These are phyloP conservation scores for Parascedosporium putredinis DNA, from an alignment of 2,329 filamentous ascomycete species.

Conservation along the genomic window DNA sequence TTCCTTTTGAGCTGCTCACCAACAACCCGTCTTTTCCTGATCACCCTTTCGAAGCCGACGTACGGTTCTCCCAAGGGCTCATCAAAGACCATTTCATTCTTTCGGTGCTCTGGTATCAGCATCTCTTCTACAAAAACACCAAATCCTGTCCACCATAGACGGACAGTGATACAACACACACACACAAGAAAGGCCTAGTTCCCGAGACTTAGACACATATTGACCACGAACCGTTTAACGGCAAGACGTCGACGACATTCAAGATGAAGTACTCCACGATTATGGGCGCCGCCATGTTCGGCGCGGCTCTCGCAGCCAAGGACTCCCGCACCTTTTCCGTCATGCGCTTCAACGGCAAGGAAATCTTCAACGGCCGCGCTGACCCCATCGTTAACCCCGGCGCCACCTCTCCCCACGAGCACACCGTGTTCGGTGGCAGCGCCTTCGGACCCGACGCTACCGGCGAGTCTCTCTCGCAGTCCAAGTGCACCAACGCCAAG, in stretches of 20 bases:
- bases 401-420: constrained; percentile 48
- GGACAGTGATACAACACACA: background rate
- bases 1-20: background rate
- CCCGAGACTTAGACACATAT: too few species aligned
- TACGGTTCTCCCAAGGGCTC: background rate
- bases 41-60: background rate
- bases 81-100: constrained; percentile 1
- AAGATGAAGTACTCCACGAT: constrained; percentile 7
- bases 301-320: constrained; percentile 29
- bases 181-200: background rate
- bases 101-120: constrained; percentile 6
- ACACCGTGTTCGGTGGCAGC: constrained; percentile 61
- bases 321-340: constrained; percentile 51
- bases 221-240: too few species aligned
- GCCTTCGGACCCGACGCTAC: constrained; percentile 53
- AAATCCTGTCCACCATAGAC: background rate
- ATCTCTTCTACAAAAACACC: too few species aligned
- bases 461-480: constrained; percentile 47
- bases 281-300: constrained; percentile 26
- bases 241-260: background rate
- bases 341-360: constrained; percentile 58
- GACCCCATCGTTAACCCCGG: constrained; percentile 63
- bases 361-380: constrained; percentile 49
- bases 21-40: background rate
- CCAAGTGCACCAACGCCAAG: constrained; percentile 60